These are phyloP conservation scores for Ramularia collo-cygni DNA, from an alignment of 2,329 filamentous ascomycete species.

Conservation along the genomic window DNA sequence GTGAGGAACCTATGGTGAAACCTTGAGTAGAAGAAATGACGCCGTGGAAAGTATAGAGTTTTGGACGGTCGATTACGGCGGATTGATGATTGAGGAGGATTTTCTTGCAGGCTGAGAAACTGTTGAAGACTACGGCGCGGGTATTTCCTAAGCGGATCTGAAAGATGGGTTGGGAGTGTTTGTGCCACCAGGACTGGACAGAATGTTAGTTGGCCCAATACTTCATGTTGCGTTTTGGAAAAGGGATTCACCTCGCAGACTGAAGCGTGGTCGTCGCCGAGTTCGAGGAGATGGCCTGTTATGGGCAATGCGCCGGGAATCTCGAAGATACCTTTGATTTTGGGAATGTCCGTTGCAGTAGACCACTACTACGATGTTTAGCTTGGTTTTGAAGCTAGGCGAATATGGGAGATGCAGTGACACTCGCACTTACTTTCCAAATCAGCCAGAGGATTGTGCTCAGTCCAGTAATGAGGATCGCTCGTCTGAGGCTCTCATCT, in stretches of 20 bases:
- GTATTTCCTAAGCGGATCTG: constrained; percentile 50
- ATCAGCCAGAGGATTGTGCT: not conserved
- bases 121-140: constrained; percentile 47
- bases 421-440: not conserved
- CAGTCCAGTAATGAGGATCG: not conserved
- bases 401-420: no score
- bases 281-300: constrained; percentile 44
- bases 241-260: constrained; percentile 36
- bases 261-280: constrained; percentile 49
- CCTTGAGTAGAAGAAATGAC: constrained; percentile 47
- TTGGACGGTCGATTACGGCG: constrained; percentile 39
- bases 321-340: constrained; percentile 44
- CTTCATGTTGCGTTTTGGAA: not conserved
- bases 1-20: constrained; percentile 49
- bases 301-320: constrained; percentile 46
- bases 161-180: constrained; percentile 43
- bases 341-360: constrained; percentile 42
- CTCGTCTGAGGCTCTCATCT: not conserved
- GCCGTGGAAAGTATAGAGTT: constrained; percentile 49
- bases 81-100: constrained; percentile 46
- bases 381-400: not conserved
- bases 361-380: constrained; percentile 2
- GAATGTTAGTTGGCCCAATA: not conserved
- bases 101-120: constrained; percentile 46
- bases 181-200: constrained; percentile 37